Evolutionary conservation across 352 stramenopile genomes (phyloP).

Genomic region (Peronospora belbahrii): DNA sequence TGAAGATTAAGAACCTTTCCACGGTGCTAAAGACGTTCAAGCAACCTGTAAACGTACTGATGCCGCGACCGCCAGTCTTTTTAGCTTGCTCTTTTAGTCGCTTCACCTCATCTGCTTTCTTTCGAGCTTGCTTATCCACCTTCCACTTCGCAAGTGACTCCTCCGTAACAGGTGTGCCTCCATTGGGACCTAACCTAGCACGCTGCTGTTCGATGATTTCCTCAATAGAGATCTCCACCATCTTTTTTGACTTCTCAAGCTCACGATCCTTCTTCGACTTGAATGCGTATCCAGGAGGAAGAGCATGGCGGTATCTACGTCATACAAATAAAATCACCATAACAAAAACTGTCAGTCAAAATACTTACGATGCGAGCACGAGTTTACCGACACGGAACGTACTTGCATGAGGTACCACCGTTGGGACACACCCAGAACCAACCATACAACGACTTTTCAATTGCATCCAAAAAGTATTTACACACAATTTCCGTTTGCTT

Average conservation of each 20-base stretch:
- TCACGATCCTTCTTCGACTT: slow-evolving; percentile 85
- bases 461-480: slow-evolving; percentile 87
- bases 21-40: neutral
- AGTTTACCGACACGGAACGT: slow-evolving; percentile 14
- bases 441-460: slow-evolving; percentile 85
- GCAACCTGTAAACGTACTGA: slow-evolving; percentile 55
- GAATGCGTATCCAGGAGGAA: slow-evolving; percentile 84
- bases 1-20: slow-evolving; percentile 1
- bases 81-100: slow-evolving; percentile 80
- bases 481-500: slow-evolving; percentile 87
- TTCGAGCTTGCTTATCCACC: slow-evolving; percentile 67
- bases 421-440: slow-evolving; percentile 90
- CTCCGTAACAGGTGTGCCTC: slow-evolving; percentile 82
- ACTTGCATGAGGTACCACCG: slow-evolving; percentile 70
- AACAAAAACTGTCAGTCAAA: too few species aligned
- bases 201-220: slow-evolving; percentile 89
- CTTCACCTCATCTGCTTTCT: slow-evolving; percentile 77
- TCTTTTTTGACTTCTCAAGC: slow-evolving; percentile 75
- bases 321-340: neutral
- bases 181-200: slow-evolving; percentile 74
- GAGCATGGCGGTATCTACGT: slow-evolving; percentile 67
- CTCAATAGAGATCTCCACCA: slow-evolving; percentile 80
- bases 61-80: slow-evolving; percentile 69
- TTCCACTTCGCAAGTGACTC: slow-evolving; percentile 88
- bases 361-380: neutral